These are phyloP conservation scores for Verticillium klebahnii DNA, from an alignment of 2,329 filamentous ascomycete genomes.

Conservation along the genomic window DNA sequence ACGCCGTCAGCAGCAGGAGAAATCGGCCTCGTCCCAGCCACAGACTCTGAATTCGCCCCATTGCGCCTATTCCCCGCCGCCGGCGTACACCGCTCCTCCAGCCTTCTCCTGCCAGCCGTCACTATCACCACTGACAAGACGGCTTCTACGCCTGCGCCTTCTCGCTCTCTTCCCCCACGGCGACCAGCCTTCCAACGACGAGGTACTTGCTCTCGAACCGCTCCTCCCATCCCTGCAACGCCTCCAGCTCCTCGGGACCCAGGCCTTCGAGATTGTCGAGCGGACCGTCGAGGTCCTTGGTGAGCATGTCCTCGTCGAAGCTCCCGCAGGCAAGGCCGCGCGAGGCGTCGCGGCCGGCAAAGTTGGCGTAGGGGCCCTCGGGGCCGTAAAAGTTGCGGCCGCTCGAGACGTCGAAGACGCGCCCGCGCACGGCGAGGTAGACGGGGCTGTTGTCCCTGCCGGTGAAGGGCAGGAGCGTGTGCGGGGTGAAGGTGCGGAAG, in stretches of 20 bases:
- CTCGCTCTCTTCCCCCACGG: constrained; percentile 33
- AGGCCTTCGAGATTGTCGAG: constrained; percentile 73
- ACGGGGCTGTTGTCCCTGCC: constrained; percentile 70
- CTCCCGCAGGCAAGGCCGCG: constrained; percentile 84
- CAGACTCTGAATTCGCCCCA: no score
- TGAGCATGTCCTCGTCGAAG: constrained; percentile 94
- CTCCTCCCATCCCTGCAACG: constrained; percentile 87
- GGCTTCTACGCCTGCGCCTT: constrained; percentile 6
- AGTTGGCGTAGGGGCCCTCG: constrained; percentile 92
- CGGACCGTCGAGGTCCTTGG: constrained; percentile 79
- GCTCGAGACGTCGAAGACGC: constrained; percentile 82
- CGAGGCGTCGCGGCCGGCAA: constrained; percentile 87
- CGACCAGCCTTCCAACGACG: constrained; percentile 82
- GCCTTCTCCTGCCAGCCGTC: not conserved
- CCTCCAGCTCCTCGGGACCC: constrained; percentile 71
- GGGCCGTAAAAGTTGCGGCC: constrained; percentile 96
- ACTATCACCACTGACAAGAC: not conserved
- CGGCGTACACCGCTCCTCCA: no score
- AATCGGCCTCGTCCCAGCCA: no score
- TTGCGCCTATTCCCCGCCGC: no score
- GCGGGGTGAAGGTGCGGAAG: constrained; percentile 69
- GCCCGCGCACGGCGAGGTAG: constrained; percentile 86
- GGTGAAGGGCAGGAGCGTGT: constrained; percentile 79
- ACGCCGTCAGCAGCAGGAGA: no score
- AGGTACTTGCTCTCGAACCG: constrained; percentile 91